Base-by-base conservation (phyloP, 2,329 filamentous ascomycete species). In the Arthrinium phaeospermum region DNA sequence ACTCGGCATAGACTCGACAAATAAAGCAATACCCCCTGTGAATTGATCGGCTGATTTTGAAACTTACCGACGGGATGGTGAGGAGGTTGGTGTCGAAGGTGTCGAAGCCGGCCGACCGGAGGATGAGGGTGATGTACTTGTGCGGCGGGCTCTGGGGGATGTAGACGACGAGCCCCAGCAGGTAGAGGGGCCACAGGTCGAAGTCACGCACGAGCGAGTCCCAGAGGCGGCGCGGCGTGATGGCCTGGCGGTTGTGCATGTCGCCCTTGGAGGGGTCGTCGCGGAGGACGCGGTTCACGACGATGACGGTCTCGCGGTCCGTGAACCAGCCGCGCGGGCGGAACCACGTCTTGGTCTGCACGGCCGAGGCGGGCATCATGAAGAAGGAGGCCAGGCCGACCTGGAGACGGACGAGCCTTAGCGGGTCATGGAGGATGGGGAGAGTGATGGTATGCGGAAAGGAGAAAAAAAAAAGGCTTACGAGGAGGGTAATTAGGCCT, bases 201-300 rank as follows among this genome's bases (percentile, higher is more conserved):
- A 87, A 91, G 75, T 90, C 89, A 1, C 80, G 6, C 8, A 41
- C 81, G 8, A 89, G 76, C 4, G 85, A 83, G 22, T 85, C 77
- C 83, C 86, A 87, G 0, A 90, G 82, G 3, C 84, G 80, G 10
- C 79, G 81, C 2, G 82, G 80, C 0, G 85, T 87, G 24, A 91
- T 82, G 0, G 85, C 85, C 76, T 90, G 83, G 8, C 88, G 85
- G 72, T 90, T 90, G 70, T 87, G 86, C 86, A 91, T 90, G 74
- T 87, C 86, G 57, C 86, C 87, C 75, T 89, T 89, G 34, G 85
- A 84, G 3, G 89, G 89, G 74, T 90, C 90, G 72, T 91, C 89
- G 8, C 90, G 85, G 27, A 85, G 78, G 7, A 85, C 80, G 2
- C 90, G 84, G 75, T 90, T 91, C 10, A 91, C 89, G 1, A 91